phyloP scores from a whole-genome alignment of 371 early-diverging fungal species.

The Nosema granulosis region DNA sequence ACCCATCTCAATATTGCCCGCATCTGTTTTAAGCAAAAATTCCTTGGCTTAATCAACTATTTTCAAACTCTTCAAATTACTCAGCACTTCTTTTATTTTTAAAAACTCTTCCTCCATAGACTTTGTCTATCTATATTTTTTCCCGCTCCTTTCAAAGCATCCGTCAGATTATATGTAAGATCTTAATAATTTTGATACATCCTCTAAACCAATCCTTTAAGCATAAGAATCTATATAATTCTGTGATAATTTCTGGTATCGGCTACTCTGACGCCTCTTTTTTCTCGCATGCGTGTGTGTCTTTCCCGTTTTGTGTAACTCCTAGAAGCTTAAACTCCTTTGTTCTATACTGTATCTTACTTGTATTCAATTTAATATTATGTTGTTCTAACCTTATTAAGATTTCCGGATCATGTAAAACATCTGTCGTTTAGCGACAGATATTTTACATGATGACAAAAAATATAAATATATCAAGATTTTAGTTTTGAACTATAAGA shows the following conservation, averaged over 20 bases:
- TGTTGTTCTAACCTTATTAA: constrained; percentile 23
- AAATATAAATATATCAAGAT: too few relatives aligned
- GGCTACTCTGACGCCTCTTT: constrained; percentile 15
- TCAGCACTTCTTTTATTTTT: constrained; percentile 2
- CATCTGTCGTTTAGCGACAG: too few relatives aligned
- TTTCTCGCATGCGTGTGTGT: constrained; percentile 6
- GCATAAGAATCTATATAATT: constrained; percentile 11
- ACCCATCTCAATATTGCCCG: constrained; percentile 42
- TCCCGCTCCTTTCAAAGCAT: constrained; percentile 8
- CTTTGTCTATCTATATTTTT: constrained; percentile 25
- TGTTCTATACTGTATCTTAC: constrained; percentile 25
- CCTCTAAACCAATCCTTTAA: background rate
- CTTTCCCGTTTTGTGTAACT: constrained; percentile 3
- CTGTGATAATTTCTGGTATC: constrained; percentile 14
- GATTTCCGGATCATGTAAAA: too few relatives aligned
- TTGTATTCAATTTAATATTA: constrained; percentile 22
- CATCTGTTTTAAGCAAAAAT: constrained; percentile 52
- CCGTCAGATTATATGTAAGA: constrained; percentile 4
- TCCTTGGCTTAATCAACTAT: constrained; percentile 35
- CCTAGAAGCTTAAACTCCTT: constrained; percentile 52
- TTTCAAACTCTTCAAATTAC: background rate
- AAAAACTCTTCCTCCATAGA: background rate
- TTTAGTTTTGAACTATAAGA: too few relatives aligned
- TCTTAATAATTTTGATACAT: constrained; percentile 13
- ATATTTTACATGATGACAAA: too few relatives aligned